These are phyloP conservation scores for Boletus rubropictus DNA, from an alignment of 768 basidiomycete genomes.

Conservation along the genomic window DNA sequence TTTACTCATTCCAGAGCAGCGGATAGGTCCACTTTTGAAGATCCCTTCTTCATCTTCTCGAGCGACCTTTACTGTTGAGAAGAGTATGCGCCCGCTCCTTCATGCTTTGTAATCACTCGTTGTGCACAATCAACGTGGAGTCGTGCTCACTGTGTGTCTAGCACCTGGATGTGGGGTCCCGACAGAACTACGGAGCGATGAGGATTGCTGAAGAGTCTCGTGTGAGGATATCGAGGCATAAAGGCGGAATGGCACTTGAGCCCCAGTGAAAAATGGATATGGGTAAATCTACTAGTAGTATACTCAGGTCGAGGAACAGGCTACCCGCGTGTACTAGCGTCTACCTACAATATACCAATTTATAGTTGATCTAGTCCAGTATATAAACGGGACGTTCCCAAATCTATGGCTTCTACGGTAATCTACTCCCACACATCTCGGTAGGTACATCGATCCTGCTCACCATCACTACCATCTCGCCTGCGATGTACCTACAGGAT, in stretches of 20 bases:
- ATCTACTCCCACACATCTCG: too few species aligned
- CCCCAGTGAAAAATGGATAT: too few species aligned
- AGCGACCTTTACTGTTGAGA: conserved; percentile 37
- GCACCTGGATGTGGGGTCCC: conserved; percentile 58
- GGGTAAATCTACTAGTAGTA: too few species aligned
- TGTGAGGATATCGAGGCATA: conserved; percentile 47
- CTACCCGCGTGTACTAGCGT: too few species aligned
- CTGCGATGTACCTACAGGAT: too few species aligned
- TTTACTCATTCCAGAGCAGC: conserved; percentile 50
- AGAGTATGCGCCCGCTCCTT: conserved; percentile 50
- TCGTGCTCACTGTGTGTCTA: conserved; percentile 47
- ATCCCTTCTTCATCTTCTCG: conserved; percentile 30
- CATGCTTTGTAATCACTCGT: conserved; percentile 6
- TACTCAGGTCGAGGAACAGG: too few species aligned
- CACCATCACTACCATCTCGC: too few species aligned
- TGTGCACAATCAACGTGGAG: neutral
- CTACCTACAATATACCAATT: too few species aligned
- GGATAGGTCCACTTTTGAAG: conserved; percentile 50
- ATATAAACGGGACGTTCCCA: too few species aligned
- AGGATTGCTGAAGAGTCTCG: conserved; percentile 38
- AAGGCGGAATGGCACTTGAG: neutral
- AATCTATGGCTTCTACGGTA: too few species aligned
- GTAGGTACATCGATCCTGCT: too few species aligned
- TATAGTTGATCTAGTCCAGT: too few species aligned
- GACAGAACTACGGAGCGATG: conserved; percentile 40